Percentiles rank a stretch among this genome's conserved stretches.
phyloP scores from a whole-genome alignment of 306 rosid species.

The Glycine latifolia region DNA sequence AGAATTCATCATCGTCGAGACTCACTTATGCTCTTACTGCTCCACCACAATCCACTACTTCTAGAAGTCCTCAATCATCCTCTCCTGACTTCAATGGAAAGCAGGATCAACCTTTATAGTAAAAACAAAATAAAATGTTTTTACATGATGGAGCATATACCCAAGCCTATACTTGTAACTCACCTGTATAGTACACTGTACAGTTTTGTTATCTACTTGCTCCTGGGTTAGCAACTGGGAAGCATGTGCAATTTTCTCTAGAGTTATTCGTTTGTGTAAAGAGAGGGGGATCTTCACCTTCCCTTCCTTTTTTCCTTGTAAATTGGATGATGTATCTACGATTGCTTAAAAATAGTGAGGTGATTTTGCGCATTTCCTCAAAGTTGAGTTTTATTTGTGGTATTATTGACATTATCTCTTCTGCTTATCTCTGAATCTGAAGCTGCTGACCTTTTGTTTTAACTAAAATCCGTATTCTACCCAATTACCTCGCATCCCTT shows the following conservation, averaged over 20 bases:
- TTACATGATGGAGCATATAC: constrained; percentile 27
- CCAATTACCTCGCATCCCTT: too few relatives aligned
- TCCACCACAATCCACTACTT: constrained; percentile 64
- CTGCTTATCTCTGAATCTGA: neutral
- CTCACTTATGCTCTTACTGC: constrained; percentile 87
- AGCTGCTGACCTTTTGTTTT: neutral
- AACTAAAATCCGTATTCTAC: too few relatives aligned
- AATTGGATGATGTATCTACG: constrained; percentile 52
- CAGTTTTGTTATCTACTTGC: constrained; percentile 59
- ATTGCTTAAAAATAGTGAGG: constrained; percentile 45
- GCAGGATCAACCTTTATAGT: constrained; percentile 59
- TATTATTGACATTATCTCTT: neutral
- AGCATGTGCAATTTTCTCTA: constrained; percentile 52
- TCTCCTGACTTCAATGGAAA: constrained; percentile 60
- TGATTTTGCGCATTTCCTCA: constrained; percentile 49
- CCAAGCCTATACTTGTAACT: constrained; percentile 39
- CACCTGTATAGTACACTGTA: constrained; percentile 83
- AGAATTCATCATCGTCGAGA: constrained; percentile 87
- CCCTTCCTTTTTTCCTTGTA: constrained; percentile 49
- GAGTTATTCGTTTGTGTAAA: constrained; percentile 49
- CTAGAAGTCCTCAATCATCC: constrained; percentile 67
- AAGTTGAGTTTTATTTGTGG: neutral
- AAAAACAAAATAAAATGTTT: constrained; percentile 16
- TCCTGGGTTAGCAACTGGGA: constrained; percentile 47
- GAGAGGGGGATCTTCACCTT: constrained; percentile 51